Evolutionary conservation across 441 rosid genomes (phyloP), one percentile per base, ranked within the genome.

Genomic region (Pelargonium fulgidum): DNA sequence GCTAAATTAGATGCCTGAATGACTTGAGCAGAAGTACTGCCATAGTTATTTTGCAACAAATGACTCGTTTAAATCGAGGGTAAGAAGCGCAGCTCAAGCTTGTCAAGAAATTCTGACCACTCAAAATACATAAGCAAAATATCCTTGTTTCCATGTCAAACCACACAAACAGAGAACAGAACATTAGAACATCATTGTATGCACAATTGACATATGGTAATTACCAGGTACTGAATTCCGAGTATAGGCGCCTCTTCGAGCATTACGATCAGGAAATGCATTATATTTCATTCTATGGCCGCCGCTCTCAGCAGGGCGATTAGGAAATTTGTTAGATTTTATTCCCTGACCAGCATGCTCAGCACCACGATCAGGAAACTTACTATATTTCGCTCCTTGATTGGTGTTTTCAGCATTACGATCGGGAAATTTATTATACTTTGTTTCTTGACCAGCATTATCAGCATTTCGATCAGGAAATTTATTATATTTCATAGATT

Each of bases 181-280:
- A 29, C 36, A 29, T 29, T 29, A 29, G 36, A 29, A 29, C 36
- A 29, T 4, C 4, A 29, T 3, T 3, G 36, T 29, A 29, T 29
- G 36, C 3, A 29, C 36, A 29, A 29, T 29, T 29, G 61, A 59
- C 68, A 45, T 64, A 36, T 54, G 44, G 50, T 13, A 68, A 77
- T 77, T 82, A 70, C 85, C 84, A 71, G 87, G 82, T 14, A 78
- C 61, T 77, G 77, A n/a, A 70, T 73, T 72, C 66, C 84, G 85
- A 69, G 67, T 67, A 77, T 83, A 80, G 76, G 83, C 81, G 78
- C 83, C 86, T 68, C 84, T 87, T 69, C 76, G 85, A 68, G 68
- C 69, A 79, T 73, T 78, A 52, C 75, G 85, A 64, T 81, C 87
- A 70, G 84, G 56, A 75, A 76, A 75, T 9, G 81, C 33, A 74